Base-by-base conservation (phyloP, 768 basidiomycete genomes). In the Amanita rubescens region DNA sequence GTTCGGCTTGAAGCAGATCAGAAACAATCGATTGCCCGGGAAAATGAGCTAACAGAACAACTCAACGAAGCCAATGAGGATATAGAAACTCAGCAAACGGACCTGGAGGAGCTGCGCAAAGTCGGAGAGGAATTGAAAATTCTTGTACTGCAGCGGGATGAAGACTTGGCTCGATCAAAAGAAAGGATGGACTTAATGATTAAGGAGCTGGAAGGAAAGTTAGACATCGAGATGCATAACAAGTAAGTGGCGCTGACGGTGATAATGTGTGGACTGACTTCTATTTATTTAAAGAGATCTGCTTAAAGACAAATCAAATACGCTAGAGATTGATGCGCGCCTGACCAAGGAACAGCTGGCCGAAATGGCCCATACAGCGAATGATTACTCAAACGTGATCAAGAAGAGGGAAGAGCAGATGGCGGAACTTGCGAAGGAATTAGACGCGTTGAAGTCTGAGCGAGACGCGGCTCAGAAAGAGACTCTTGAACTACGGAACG, bases 1-100 rank as follows among this genome's bases (percentile, higher is more conserved):
- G 84, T 89, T 6, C 78, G 85, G 0, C 69, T 95, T 33, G 94
- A 97, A 69, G 68, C 72, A 55, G 86, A 92, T 60, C 82, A 88
- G 62, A 78, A 81, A 53, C 76, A 77, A 14, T 88, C 85, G 85
- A 69, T 68, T 27, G 65, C 66, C 30, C 73, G 81, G 48, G 93
- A 97, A 65, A 66, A 63, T 0, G 85, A 86, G 51, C 72, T 93
- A 4, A 62, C 70, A 5, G 78, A 76, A 22, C 77, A 84, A 50
- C 68, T 90, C 8, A 71, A 73, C 48, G 72, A 73, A 50, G 76
- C 84, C 19, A 78, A 85, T 30, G 72, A 76, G 24, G 80, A 82
- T 44, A 76, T 86, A 50, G 78, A 83, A 12, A 71, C 70, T 5
- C 67, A 90, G 30, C 77, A 78, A 33, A 70, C 61, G 7, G 81